Evolutionary conservation across 805 yeast species (phyloP).

Genomic region (Wickerhamomyces queroliae): DNA sequence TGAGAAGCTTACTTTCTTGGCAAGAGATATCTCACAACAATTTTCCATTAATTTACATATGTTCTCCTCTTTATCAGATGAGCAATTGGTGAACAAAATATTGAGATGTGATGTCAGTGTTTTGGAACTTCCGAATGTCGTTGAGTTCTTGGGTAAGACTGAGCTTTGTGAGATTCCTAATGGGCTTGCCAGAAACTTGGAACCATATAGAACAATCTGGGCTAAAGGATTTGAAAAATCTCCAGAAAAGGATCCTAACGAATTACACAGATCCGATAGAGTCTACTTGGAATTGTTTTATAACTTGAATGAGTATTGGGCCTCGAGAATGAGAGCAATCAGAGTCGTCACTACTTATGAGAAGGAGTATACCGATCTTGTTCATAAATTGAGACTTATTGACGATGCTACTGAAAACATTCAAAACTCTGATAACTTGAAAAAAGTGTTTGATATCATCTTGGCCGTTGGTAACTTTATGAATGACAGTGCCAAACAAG

Average conservation of each 20-base stretch:
- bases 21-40: conserved; percentile 72
- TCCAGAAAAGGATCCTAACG: conserved; percentile 50
- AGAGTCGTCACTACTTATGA: conserved; percentile 49
- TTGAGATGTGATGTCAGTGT: conserved; percentile 56
- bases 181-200: conserved; percentile 47
- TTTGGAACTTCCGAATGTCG: conserved; percentile 45
- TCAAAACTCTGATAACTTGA: conserved; percentile 45
- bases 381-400: conserved; percentile 45
- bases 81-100: conserved; percentile 47
- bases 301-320: conserved; percentile 68
- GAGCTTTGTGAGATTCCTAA: conserved; percentile 56
- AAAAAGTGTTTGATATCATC: conserved; percentile 56
- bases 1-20: conserved; percentile 48
- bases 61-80: conserved; percentile 47
- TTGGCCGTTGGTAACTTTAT: conserved; percentile 73
- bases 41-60: conserved; percentile 74
- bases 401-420: conserved; percentile 56
- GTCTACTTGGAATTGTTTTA: conserved; percentile 62
- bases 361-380: conserved; percentile 60
- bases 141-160: conserved; percentile 69
- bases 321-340: conserved; percentile 61
- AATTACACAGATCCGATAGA: conserved; percentile 64
- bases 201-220: conserved; percentile 57
- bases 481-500: conserved; percentile 67
- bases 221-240: conserved; percentile 24